phyloP scores from a whole-genome alignment of 345 rosid genomes.

The Physaria fendleri region DNA sequence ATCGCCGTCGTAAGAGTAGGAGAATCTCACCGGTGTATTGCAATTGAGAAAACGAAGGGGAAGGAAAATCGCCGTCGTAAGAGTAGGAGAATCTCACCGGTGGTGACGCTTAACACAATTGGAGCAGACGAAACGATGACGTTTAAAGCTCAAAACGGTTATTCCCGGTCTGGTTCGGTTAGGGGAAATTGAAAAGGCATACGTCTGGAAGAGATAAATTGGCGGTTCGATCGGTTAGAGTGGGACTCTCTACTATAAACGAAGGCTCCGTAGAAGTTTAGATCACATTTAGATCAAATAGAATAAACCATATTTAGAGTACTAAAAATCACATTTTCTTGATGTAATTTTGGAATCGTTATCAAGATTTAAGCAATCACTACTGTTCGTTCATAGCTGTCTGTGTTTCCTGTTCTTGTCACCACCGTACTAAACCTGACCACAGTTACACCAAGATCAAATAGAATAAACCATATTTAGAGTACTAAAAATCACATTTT shows the following conservation, averaged over 20 bases:
- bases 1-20: constrained; percentile 31
- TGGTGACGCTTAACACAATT: constrained; percentile 9
- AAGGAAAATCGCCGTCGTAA: constrained; percentile 26
- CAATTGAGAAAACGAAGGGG: constrained; percentile 42
- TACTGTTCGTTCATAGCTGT: no score
- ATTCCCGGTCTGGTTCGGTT: constrained; percentile 51
- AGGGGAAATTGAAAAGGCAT: constrained; percentile 40
- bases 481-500: no score
- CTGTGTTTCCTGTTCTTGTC: no score
- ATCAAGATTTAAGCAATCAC: no score
- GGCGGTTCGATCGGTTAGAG: constrained; percentile 69
- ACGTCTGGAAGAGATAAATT: constrained; percentile 56
- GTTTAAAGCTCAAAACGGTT: neutral
- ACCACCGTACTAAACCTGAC: no score
- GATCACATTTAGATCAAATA: neutral
- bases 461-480: no score
- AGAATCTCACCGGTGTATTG: constrained; percentile 60
- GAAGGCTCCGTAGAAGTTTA: constrained; percentile 50
- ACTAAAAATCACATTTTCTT: neutral
- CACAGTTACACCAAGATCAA: no score
- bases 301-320: neutral
- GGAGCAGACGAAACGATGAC: neutral
- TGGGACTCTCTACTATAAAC: constrained; percentile 56
- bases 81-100: constrained; percentile 50
- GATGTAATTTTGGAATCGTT: no score